phyloP scores from a whole-genome alignment of 257 asterid genomes.

The Ilex aquifolium region DNA sequence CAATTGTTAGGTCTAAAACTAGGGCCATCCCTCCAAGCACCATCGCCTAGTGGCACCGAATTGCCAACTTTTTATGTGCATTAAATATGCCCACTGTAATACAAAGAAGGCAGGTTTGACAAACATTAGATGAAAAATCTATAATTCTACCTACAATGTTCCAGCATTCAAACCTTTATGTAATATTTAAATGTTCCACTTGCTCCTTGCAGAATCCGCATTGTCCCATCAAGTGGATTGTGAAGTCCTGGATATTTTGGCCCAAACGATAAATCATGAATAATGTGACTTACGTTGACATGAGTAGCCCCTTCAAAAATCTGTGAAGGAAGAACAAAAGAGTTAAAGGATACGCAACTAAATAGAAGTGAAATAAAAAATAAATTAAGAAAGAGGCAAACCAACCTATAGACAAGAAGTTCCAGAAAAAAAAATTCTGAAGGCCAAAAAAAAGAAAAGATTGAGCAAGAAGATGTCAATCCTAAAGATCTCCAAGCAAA shows the following conservation, averaged over 20 bases:
- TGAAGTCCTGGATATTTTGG: slow-evolving; percentile 96
- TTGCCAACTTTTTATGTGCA: too few species aligned
- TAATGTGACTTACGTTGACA: slow-evolving; percentile 93
- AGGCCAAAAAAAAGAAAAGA: too few species aligned
- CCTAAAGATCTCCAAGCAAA: too few species aligned
- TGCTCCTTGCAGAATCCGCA: slow-evolving; percentile 67
- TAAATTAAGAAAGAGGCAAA: slow-evolving; percentile 7
- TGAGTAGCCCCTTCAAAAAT: slow-evolving; percentile 77
- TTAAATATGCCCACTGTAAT: too few species aligned
- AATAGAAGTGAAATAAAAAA: not conserved
- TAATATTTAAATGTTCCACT: slow-evolving; percentile 99
- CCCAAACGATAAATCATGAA: slow-evolving; percentile 93
- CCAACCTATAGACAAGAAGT: too few species aligned
- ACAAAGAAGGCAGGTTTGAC: too few species aligned
- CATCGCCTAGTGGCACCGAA: too few species aligned
- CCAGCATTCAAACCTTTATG: slow-evolving; percentile 61
- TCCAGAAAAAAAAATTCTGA: too few species aligned
- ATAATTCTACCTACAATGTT: not conserved
- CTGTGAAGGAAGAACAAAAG: slow-evolving; percentile 37
- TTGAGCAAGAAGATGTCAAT: too few species aligned
- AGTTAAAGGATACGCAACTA: not conserved
- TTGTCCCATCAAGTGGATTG: slow-evolving; percentile 93
- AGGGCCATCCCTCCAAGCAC: too few species aligned
- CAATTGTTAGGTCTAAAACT: too few species aligned
- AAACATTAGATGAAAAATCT: too few species aligned